phyloP scores from a whole-genome alignment of 345 rosid species.

The Boechera stricta region DNA sequence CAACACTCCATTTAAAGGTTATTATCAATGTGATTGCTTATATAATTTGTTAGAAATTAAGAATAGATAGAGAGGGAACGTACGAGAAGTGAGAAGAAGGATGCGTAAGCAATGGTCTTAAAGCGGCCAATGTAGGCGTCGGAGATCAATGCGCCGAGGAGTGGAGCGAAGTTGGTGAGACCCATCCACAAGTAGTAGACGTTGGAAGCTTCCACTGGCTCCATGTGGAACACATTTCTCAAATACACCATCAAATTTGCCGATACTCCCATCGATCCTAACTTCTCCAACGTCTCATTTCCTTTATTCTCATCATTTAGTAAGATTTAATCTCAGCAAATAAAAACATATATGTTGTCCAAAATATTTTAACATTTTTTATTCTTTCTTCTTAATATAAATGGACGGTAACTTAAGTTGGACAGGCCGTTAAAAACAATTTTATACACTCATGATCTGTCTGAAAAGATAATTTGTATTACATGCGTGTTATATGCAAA shows the following conservation, averaged over 20 bases:
- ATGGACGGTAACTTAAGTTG: slow-evolving; percentile 4
- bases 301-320: slow-evolving; percentile 44
- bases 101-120: slow-evolving; percentile 57
- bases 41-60: not conserved
- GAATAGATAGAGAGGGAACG: slow-evolving; percentile 13
- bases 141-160: slow-evolving; percentile 69
- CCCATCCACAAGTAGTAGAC: slow-evolving; percentile 64
- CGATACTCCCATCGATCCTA: slow-evolving; percentile 60
- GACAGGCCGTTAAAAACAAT: not conserved
- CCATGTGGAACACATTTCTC: slow-evolving; percentile 54
- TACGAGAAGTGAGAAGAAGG: slow-evolving; percentile 66
- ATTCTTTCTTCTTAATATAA: not conserved
- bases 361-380: not conserved
- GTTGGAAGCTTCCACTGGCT: slow-evolving; percentile 55
- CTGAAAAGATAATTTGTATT: slow-evolving; percentile 3
- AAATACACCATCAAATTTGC: slow-evolving; percentile 68
- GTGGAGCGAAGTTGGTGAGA: slow-evolving; percentile 56
- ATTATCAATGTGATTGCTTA: not conserved
- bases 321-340: slow-evolving; percentile 10
- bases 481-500: slow-evolving; percentile 16
- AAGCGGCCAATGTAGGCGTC: slow-evolving; percentile 63
- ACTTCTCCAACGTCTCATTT: slow-evolving; percentile 76
- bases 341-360: not conserved
- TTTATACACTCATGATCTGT: not conserved
- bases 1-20: not conserved